Conservation (phyloP, 352 stramenopile genomes). For the Elongisporangium prolatum region DNA sequence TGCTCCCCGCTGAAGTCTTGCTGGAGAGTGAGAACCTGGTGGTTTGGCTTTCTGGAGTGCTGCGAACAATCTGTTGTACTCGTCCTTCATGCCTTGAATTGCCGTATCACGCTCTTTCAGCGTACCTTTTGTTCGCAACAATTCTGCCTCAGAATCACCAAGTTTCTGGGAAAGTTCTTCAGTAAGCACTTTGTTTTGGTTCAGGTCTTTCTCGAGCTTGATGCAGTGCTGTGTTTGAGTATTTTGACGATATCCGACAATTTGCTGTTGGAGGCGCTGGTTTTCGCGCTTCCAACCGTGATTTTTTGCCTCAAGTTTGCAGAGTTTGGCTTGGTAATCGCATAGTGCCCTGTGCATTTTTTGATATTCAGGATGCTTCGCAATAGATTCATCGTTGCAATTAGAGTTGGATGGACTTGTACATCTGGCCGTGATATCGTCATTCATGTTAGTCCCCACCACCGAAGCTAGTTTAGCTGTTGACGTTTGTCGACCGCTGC, state of each 20-base stretch:
- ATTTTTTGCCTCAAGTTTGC: conserved; percentile 30
- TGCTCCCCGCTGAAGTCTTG: neutral
- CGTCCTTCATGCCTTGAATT: conserved; percentile 58
- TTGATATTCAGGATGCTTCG: conserved; percentile 30
- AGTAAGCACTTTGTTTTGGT: conserved; percentile 19
- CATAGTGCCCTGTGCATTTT: conserved; percentile 43
- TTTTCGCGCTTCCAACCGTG: conserved; percentile 36
- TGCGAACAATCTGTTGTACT: conserved; percentile 71
- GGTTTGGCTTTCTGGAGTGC: conserved; percentile 67
- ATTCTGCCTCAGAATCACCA: conserved; percentile 36
- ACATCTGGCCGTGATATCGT: neutral
- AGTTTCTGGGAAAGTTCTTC: conserved; percentile 23
- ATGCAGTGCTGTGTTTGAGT: conserved; percentile 41
- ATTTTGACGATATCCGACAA: conserved; percentile 41
- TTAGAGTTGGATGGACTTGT: neutral
- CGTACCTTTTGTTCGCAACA: conserved; percentile 38
- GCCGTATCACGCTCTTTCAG: conserved; percentile 48
- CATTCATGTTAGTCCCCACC: neutral
- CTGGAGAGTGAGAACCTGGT: neutral
- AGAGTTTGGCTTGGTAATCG: conserved; percentile 47
- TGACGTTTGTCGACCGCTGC: neutral
- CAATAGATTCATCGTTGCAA: neutral
- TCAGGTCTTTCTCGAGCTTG: conserved; percentile 49
- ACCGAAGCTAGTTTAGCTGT: neutral
- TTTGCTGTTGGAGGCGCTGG: conserved; percentile 49